Evolutionary conservation across 1,284 basidiomycete species (phyloP).

Genomic region (Trametes pubescens): DNA sequence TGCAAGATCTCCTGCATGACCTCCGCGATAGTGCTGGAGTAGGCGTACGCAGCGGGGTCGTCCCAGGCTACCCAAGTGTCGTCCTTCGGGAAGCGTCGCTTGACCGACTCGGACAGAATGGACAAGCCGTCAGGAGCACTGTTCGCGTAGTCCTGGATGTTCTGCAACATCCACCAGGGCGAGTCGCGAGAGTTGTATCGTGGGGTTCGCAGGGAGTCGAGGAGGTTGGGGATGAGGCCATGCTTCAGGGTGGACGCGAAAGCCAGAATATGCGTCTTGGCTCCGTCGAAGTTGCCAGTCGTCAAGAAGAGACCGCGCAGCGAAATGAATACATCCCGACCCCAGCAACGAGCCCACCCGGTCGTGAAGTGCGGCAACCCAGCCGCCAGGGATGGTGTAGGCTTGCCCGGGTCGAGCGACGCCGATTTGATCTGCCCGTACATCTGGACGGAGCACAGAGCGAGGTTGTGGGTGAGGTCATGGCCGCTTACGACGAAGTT

Average conservation of each 20-base stretch:
- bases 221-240: slow-evolving; percentile 91
- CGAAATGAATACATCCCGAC: slow-evolving; percentile 96
- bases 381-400: slow-evolving; percentile 88
- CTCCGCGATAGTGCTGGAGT: slow-evolving; percentile 87
- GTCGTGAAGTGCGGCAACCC: slow-evolving; percentile 92
- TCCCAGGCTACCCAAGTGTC: slow-evolving; percentile 96
- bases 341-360: slow-evolving; percentile 96
- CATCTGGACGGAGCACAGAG: slow-evolving; percentile 91
- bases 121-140: slow-evolving; percentile 87
- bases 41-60: slow-evolving; percentile 83
- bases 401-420: slow-evolving; percentile 76
- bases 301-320: slow-evolving; percentile 91
- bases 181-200: slow-evolving; percentile 93
- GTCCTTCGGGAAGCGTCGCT: slow-evolving; percentile 92
- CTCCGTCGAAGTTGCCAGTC: slow-evolving; percentile 88
- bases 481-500: slow-evolving; percentile 87
- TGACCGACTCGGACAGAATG: slow-evolving; percentile 84
- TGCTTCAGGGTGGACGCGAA: slow-evolving; percentile 90
- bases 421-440: slow-evolving; percentile 89
- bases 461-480: slow-evolving; percentile 89
- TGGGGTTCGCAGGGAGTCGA: slow-evolving; percentile 87
- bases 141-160: slow-evolving; percentile 93
- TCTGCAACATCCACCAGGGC: slow-evolving; percentile 99
- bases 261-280: slow-evolving; percentile 87
- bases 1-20: slow-evolving; percentile 97